Evolutionary conservation across 495 filamentous ascomycete species (phyloP).

Genomic region (Penicillium ochrochloron): DNA sequence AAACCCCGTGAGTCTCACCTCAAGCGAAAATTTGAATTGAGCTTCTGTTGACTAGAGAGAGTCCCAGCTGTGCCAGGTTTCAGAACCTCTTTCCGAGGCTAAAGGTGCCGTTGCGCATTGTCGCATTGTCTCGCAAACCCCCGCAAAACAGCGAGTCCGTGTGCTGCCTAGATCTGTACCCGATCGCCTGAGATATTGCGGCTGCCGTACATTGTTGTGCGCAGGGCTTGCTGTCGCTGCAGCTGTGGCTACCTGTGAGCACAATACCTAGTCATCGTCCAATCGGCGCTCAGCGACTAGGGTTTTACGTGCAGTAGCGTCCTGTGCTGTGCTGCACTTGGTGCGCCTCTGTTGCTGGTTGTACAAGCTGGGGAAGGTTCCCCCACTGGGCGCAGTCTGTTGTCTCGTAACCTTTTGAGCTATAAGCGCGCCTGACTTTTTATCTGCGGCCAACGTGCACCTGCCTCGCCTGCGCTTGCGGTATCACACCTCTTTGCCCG

Average conservation of each 20-base stretch:
- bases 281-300: conserved; percentile 12
- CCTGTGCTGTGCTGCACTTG: conserved; percentile 22
- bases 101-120: background rate
- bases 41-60: background rate
- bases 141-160: background rate
- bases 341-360: conserved; percentile 17
- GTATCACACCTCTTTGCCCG: conserved; percentile 9
- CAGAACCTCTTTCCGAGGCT: background rate
- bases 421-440: conserved; percentile 13
- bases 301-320: conserved; percentile 21
- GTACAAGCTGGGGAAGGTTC: conserved; percentile 25
- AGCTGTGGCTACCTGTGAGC: conserved; percentile 6
- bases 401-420: conserved; percentile 5
- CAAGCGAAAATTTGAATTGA: background rate
- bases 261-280: background rate
- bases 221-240: conserved; percentile 6
- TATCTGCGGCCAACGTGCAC: conserved; percentile 14
- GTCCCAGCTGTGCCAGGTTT: background rate
- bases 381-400: conserved; percentile 11
- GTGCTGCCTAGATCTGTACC: conserved; percentile 3
- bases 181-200: conserved; percentile 4
- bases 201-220: conserved; percentile 4
- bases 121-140: background rate
- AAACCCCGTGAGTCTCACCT: background rate
- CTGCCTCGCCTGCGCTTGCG: conserved; percentile 11